Percentiles rank a stretch among this genome's conserved stretches.
These are phyloP conservation scores for Jamesozyma spencerorum DNA, from an alignment of 805 yeast species.

Conservation along the genomic window DNA sequence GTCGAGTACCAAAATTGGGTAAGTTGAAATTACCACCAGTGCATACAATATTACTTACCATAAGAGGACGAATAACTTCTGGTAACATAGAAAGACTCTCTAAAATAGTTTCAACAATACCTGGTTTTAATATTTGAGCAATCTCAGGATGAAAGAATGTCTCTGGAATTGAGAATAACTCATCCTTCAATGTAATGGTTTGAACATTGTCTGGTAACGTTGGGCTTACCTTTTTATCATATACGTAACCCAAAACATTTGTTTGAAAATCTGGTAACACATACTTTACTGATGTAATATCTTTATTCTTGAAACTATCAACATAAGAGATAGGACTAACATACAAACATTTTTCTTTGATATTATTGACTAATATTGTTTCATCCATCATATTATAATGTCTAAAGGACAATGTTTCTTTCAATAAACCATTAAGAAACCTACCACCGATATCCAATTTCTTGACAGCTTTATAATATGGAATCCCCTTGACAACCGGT, in stretches of 20 bases:
- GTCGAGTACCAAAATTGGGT: conserved; percentile 55
- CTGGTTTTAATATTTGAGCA: conserved; percentile 68
- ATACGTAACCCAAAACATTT: conserved; percentile 64
- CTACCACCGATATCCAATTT: conserved; percentile 84
- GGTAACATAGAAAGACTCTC: conserved; percentile 66
- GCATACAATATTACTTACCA: conserved; percentile 69
- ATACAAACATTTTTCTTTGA: conserved; percentile 54
- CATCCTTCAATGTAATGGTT: conserved; percentile 63
- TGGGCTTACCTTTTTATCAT: conserved; percentile 24
- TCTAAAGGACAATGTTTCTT: conserved; percentile 79
- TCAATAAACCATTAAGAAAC: conserved; percentile 66
- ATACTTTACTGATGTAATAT: conserved; percentile 47
- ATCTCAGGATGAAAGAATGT: conserved; percentile 78
- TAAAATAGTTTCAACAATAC: conserved; percentile 60
- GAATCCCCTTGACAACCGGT: conserved; percentile 73
- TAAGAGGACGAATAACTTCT: conserved; percentile 59
- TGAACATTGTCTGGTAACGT: conserved; percentile 47
- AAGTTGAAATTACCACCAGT: conserved; percentile 77
- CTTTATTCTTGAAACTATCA: conserved; percentile 24
- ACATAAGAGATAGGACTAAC: conserved; percentile 42
- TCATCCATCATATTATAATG: conserved; percentile 93
- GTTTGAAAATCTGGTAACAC: conserved; percentile 83
- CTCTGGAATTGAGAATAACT: conserved; percentile 83
- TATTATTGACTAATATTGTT: conserved; percentile 69
- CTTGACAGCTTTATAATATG: conserved; percentile 66